A percentile compares a stretch with the other conserved stretches of the same genome.
Conservation (phyloP, 768 basidiomycete species). For the Leccinum subgranulosum region DNA sequence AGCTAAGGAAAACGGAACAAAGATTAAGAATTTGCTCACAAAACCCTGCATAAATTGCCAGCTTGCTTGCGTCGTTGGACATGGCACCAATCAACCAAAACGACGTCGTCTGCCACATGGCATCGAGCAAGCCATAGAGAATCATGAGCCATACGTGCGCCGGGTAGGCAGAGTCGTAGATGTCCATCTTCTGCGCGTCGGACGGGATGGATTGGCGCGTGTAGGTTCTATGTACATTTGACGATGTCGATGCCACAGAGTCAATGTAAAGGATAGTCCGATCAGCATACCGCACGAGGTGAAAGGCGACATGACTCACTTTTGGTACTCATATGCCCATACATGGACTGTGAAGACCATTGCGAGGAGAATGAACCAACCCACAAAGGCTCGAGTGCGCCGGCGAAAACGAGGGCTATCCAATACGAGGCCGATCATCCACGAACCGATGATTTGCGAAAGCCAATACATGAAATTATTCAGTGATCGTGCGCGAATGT, state of each 20-base stretch:
- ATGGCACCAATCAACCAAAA: constrained; percentile 86
- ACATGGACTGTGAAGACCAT: constrained; percentile 69
- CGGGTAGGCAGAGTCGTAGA: constrained; percentile 51
- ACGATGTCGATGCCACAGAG: background rate
- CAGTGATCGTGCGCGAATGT: constrained; percentile 72
- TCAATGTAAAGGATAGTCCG: background rate
- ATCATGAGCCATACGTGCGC: constrained; percentile 62
- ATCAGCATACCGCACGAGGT: background rate
- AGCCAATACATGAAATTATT: constrained; percentile 82
- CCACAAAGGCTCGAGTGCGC: constrained; percentile 66
- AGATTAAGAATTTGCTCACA: constrained; percentile 44
- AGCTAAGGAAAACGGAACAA: background rate
- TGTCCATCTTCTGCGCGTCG: constrained; percentile 49
- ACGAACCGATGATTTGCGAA: constrained; percentile 72
- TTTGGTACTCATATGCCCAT: constrained; percentile 79
- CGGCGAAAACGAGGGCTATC: constrained; percentile 56
- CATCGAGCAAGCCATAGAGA: constrained; percentile 71
- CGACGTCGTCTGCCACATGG: constrained; percentile 82
- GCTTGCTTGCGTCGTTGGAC: constrained; percentile 77
- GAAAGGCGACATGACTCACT: constrained; percentile 39
- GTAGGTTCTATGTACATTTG: constrained; percentile 42
- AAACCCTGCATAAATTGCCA: constrained; percentile 79
- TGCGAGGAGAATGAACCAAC: constrained; percentile 58
- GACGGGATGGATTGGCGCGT: constrained; percentile 48
- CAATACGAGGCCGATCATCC: constrained; percentile 66